These are phyloP conservation scores for Colletotrichum shisoi DNA, from an alignment of 2,329 filamentous ascomycete genomes.

Conservation along the genomic window DNA sequence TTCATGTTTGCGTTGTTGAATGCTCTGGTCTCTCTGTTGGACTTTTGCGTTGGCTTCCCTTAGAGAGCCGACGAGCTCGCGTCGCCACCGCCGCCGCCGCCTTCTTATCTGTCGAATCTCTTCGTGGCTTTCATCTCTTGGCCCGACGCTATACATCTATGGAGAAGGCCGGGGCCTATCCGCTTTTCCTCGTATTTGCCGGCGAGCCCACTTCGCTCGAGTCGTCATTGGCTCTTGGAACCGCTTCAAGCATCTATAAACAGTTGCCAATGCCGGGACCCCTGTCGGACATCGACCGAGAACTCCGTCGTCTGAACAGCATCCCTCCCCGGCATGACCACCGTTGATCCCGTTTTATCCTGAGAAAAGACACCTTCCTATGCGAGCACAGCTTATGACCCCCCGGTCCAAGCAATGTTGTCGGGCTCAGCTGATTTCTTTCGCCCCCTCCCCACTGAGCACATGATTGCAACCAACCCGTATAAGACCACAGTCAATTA, in stretches of 20 bases:
- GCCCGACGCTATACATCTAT: not conserved
- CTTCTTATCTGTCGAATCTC: conserved; percentile 13
- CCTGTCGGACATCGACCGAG: conserved; percentile 6
- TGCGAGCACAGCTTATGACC: conserved; percentile 1
- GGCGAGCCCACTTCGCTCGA: not conserved
- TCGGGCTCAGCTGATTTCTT: too few relatives aligned
- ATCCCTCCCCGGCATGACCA: conserved; percentile 10
- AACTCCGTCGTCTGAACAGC: not conserved
- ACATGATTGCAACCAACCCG: too few relatives aligned
- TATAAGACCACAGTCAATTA: too few relatives aligned
- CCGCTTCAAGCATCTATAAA: conserved; percentile 22
- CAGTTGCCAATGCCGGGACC: conserved; percentile 11
- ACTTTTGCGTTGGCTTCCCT: too few relatives aligned
- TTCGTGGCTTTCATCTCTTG: conserved; percentile 10
- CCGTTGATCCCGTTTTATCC: conserved; percentile 14
- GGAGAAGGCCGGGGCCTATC: conserved; percentile 7
- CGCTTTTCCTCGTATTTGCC: conserved; percentile 36
- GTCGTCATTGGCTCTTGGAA: conserved; percentile 15
- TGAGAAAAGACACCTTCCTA: conserved; percentile 25
- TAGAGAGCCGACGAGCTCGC: not conserved
- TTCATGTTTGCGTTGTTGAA: conserved; percentile 12
- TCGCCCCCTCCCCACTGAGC: too few relatives aligned
- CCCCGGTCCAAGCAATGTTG: not conserved
- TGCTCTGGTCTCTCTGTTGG: too few relatives aligned
- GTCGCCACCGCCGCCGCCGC: not conserved